Evolutionary conservation across 257 asterid genomes (phyloP).

Genomic region (Nicotiana benthamiana): DNA sequence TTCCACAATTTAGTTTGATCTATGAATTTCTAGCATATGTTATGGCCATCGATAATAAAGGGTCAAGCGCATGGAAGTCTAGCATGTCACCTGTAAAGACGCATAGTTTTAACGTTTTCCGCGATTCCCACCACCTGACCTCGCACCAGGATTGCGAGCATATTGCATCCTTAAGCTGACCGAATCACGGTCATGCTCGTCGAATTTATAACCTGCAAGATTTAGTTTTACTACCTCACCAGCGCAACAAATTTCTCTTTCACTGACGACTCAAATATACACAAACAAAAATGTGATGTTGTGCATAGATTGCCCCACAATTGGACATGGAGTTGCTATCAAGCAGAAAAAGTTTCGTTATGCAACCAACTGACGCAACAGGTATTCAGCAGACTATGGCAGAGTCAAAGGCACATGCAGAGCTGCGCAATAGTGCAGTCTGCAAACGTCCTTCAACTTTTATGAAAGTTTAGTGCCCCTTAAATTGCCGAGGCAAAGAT

Average conservation of each 20-base stretch:
- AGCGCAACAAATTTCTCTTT: neutral
- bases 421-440: neutral
- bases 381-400: neutral
- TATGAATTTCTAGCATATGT: constrained; percentile 14
- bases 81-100: constrained; percentile 49
- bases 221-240: constrained; percentile 31
- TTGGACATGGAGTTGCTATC: neutral
- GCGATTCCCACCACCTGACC: constrained; percentile 58
- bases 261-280: neutral
- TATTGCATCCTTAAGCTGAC: constrained; percentile 47
- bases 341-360: neutral
- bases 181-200: constrained; percentile 55
- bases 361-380: neutral
- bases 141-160: constrained; percentile 56
- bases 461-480: neutral
- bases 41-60: constrained; percentile 27
- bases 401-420: neutral
- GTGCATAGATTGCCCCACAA: neutral
- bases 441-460: neutral
- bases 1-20: constrained; percentile 29
- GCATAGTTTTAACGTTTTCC: constrained; percentile 39
- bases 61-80: constrained; percentile 22
- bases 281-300: neutral
- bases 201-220: constrained; percentile 67
- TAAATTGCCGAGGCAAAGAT: neutral